Base-by-base conservation (phyloP, 306 rosid species). In the Fagus sylvatica region DNA sequence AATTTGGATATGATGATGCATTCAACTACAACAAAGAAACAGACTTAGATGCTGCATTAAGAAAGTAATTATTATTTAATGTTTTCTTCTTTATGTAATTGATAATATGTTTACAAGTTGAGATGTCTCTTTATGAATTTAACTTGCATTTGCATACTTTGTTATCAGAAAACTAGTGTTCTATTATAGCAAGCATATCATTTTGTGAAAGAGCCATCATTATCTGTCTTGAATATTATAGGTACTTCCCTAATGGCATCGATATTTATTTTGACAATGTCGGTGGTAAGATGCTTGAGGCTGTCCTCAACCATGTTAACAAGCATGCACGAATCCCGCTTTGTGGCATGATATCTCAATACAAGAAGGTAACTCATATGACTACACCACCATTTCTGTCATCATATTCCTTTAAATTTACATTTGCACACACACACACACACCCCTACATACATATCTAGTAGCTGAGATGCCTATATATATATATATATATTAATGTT, bases 301-400 rank as follows among this genome's bases (percentile, higher is more conserved):
- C 90, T 57, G 93, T 82, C 17, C 93, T 90, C 51, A 88, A 88
- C 77, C 88, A 88, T 82, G 90, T 90, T 69, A 90, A 90, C 78
- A 71, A 28, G 70, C 12, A 85, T 61, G 93, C 96, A 22, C 83
- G 85, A 65, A 87, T 90, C 34, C 74, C 89, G 3, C 79, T 88
- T 49, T 90, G 93, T 8, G 93, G 93, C n/a, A 88, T 88, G 96
- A 88, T 90, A 78, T 90, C 92, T 53, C 80, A 81, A 36, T 90
- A 90, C 57, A 87, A 88, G 56, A 80, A 83, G 86, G 95, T 90
- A 56, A 76, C 15, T 7, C 40, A 12, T 30, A 30, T n/a, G 51
- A 39, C 8, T 64, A 64, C 12, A 65, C 22, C 17, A 59, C 37
- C 74, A 71, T 13, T 12, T 11, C 4, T 30, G 11, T 22, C 59